Conservation (phyloP, 495 filamentous ascomycete species). For the Pyrenula aspistea region DNA sequence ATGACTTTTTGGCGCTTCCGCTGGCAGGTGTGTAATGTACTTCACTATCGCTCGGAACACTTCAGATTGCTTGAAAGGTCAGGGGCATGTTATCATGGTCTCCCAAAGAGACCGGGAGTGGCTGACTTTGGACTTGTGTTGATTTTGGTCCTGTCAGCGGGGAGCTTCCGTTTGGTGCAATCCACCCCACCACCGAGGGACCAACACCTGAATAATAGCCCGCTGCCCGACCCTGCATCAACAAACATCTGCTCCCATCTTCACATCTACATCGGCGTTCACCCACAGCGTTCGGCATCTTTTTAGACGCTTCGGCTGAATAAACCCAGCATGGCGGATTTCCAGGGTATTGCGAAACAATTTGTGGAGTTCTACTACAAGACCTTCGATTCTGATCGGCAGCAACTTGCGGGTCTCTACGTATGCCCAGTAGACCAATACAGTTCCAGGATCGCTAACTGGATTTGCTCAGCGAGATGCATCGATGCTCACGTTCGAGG, state of each 20-base stretch:
- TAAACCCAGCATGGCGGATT: background rate
- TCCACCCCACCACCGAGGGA: background rate
- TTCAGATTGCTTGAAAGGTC: too few relatives aligned
- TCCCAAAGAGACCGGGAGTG: too few relatives aligned
- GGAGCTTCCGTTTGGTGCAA: background rate
- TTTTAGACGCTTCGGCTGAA: background rate
- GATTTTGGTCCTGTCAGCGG: too few relatives aligned
- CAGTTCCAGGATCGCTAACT: background rate
- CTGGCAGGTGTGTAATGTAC: too few relatives aligned
- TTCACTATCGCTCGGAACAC: too few relatives aligned
- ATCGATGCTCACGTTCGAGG: slow-evolving; percentile 94
- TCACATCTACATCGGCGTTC: background rate
- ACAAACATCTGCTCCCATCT: background rate
- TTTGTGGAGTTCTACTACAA: slow-evolving; percentile 86
- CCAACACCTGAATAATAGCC: background rate
- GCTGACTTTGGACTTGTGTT: too few relatives aligned
- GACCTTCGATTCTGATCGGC: slow-evolving; percentile 62
- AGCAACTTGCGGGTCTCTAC: slow-evolving; percentile 57
- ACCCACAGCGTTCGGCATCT: background rate
- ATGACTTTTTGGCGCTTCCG: too few relatives aligned
- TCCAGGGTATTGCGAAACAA: slow-evolving; percentile 22
- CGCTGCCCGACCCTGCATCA: background rate
- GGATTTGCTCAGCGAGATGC: slow-evolving; percentile 48
- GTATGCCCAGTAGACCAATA: slow-evolving; percentile 31
- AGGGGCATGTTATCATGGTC: too few relatives aligned